Percentiles rank a stretch among this genome's conserved stretches.
These are phyloP conservation scores for Mikania micrantha DNA, from an alignment of 129 eudicot species.

Conservation along the genomic window DNA sequence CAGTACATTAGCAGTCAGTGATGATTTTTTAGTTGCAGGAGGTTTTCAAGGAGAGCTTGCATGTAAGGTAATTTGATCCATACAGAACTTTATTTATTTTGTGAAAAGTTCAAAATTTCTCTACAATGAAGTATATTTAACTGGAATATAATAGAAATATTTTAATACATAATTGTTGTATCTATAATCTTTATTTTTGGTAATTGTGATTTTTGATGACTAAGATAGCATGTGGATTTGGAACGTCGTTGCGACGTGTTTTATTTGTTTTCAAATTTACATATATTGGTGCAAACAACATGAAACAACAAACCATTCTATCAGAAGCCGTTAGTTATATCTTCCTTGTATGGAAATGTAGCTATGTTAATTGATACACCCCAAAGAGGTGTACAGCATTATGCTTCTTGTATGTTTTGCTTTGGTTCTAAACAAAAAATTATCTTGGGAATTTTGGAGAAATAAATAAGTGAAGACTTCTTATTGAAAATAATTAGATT, in stretches of 20 bases:
- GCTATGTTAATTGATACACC: background rate
- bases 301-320: background rate
- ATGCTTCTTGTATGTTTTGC: background rate
- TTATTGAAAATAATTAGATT: background rate
- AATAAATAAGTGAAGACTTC: background rate
- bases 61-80: constrained; percentile 56
- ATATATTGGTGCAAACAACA: background rate
- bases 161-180: background rate
- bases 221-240: background rate
- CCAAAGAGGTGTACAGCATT: background rate
- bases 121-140: background rate
- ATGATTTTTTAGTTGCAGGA: constrained; percentile 70
- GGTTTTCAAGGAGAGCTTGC: constrained; percentile 91
- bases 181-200: background rate
- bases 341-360: background rate
- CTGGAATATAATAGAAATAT: background rate
- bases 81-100: background rate
- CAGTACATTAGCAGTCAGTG: constrained; percentile 72
- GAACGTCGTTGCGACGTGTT: background rate
- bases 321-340: background rate
- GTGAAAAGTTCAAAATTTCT: background rate
- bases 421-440: background rate
- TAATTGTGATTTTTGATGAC: background rate
- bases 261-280: background rate
- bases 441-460: background rate